Evolutionary conservation across 2,329 filamentous ascomycete genomes (phyloP), one percentile per base, ranked within the genome.

Genomic region (Exophiala lecanii-corni): DNA sequence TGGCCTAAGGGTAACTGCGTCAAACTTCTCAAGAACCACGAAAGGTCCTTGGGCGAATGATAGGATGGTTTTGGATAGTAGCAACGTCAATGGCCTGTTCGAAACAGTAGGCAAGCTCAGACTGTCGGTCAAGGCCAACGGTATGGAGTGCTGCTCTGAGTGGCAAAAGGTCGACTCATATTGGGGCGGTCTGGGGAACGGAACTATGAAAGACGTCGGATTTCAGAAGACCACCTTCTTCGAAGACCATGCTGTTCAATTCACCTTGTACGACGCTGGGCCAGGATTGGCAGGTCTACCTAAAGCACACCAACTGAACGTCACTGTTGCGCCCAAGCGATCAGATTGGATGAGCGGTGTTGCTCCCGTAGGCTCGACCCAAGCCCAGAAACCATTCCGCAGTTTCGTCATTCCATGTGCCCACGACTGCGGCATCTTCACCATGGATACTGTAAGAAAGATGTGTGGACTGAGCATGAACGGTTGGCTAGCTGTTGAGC

Each of bases 381-480:
- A n/a, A n/a, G n/a, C n/a, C n/a, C n/a, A n/a, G n/a, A n/a, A n/a
- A n/a, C n/a, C n/a, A n/a, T n/a, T n/a, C n/a, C n/a, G n/a, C n/a
- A n/a, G n/a, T n/a, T n/a, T n/a, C n/a, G n/a, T n/a, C n/a, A n/a
- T 37, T 21, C 35, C 19, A 16, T 20, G 35, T 16, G 13, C 19
- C 9, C 35, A 37, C 13, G 18, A 37, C 35, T 21, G 35, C 18
- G 15, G 35, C 35, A 37, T 37, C 35, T 37, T 37, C 35, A 6
- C 35, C 9, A 37, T 37, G 13, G 35, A 37, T 6, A 21, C 15
- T 37, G 18, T 18, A 5, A 37, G 35, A n/a, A n/a, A n/a, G n/a
- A n/a, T n/a, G n/a, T n/a, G n/a, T n/a, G n/a, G n/a, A n/a, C n/a
- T n/a, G n/a, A n/a, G n/a, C n/a, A n/a, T n/a, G n/a, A n/a, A n/a